Percentiles rank a stretch among this genome's conserved stretches.
Conservation (phyloP, 495 filamentous ascomycete species). For the Penicillium nucicola region DNA sequence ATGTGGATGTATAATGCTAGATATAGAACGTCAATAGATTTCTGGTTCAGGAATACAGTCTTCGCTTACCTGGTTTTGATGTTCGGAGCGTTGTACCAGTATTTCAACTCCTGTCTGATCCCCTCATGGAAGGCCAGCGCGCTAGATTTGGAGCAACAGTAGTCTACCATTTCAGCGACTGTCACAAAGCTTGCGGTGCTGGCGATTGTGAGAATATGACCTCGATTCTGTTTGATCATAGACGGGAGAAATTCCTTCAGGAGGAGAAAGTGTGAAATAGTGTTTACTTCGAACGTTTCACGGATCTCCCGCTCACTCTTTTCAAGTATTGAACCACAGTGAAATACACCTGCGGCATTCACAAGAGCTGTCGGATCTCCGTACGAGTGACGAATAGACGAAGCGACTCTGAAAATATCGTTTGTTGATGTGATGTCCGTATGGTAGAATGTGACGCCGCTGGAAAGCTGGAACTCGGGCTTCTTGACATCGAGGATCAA, state of each 20-base stretch:
- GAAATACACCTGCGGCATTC: conserved; percentile 50
- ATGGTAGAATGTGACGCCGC: background rate
- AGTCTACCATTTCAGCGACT: conserved; percentile 36
- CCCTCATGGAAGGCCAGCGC: conserved; percentile 45
- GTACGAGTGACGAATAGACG: conserved; percentile 24
- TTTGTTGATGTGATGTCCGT: background rate
- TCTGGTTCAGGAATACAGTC: too few species aligned
- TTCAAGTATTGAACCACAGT: conserved; percentile 30
- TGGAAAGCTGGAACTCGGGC: background rate
- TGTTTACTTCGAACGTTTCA: conserved; percentile 46
- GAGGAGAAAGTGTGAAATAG: conserved; percentile 42
- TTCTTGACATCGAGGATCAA: conserved; percentile 5
- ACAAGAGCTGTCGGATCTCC: conserved; percentile 43
- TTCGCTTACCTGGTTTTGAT: conserved; percentile 20
- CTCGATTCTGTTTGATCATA: conserved; percentile 51
- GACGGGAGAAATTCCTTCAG: conserved; percentile 50
- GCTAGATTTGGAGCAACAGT: conserved; percentile 45
- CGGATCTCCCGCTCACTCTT: conserved; percentile 27
- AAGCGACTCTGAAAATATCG: background rate
- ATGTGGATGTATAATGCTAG: conserved; percentile 33
- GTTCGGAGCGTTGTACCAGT: conserved; percentile 21
- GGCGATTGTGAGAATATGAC: conserved; percentile 49
- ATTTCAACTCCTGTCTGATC: conserved; percentile 21
- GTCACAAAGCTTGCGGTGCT: conserved; percentile 44
- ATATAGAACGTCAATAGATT: background rate